Evolutionary conservation across 164 flowering plant species (phyloP).

Genomic region (Platanus orientalis): DNA sequence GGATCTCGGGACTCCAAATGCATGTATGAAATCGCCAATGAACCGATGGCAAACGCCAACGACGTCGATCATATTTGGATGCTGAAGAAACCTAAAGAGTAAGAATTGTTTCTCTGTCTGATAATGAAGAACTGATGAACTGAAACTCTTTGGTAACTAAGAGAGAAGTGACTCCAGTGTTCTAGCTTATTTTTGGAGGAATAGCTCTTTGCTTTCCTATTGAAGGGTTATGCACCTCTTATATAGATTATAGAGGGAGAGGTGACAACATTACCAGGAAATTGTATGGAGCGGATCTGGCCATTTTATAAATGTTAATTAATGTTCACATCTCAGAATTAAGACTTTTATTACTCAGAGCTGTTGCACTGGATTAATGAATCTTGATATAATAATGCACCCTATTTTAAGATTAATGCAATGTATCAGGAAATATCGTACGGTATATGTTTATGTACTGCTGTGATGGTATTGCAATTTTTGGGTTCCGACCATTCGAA

Average conservation of each 20-base stretch:
- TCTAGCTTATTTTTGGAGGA: no score
- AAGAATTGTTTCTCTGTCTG: no score
- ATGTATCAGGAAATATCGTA: no score
- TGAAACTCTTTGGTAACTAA: background rate
- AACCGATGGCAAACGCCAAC: conserved; percentile 14
- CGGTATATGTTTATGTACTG: no score
- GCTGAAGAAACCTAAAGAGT: background rate
- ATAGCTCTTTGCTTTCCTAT: background rate
- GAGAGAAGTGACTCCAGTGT: background rate
- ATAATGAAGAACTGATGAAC: no score
- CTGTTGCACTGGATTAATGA: no score
- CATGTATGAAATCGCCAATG: conserved; percentile 15
- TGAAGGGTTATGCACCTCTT: background rate
- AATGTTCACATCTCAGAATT: no score
- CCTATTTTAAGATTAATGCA: no score
- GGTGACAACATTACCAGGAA: background rate
- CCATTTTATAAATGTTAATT: no score
- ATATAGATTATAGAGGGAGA: background rate
- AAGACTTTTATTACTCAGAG: background rate
- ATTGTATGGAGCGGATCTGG: background rate
- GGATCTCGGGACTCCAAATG: background rate
- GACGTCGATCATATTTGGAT: conserved; percentile 18
- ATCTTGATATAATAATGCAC: no score
- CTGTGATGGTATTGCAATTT: background rate
- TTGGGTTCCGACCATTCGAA: no score